Conservation (phyloP, 495 filamentous ascomycete species). For the Lepraria neglecta region DNA sequence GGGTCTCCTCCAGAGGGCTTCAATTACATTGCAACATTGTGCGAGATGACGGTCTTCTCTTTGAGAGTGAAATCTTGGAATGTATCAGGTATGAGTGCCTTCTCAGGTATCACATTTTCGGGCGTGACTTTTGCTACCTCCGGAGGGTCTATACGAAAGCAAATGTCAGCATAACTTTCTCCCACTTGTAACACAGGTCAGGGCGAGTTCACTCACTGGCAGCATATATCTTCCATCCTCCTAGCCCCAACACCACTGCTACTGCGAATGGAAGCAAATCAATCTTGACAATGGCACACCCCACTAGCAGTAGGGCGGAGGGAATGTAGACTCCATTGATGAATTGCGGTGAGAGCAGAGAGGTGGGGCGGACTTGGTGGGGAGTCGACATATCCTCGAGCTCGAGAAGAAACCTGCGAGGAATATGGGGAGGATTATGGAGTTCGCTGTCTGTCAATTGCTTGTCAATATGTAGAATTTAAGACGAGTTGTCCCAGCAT, state of each 20-base stretch:
- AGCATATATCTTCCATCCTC: conserved; percentile 53
- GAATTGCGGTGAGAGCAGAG: conserved; percentile 45
- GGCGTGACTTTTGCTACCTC: conserved; percentile 9
- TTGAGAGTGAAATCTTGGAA: conserved; percentile 87
- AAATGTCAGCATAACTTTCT: conserved; percentile 19
- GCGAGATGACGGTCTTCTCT: conserved; percentile 87
- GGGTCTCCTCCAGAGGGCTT: neutral
- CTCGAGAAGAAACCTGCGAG: neutral
- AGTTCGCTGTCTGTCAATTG: neutral
- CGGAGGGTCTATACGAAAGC: conserved; percentile 37
- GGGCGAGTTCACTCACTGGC: conserved; percentile 43
- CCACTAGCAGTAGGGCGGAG: conserved; percentile 70
- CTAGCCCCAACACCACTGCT: conserved; percentile 51
- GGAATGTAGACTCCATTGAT: conserved; percentile 79
- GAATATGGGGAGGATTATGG: neutral
- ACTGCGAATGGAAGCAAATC: conserved; percentile 73
- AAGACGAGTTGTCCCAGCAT: neutral
- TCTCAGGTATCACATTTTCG: conserved; percentile 45
- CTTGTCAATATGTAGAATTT: neutral
- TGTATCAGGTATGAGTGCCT: conserved; percentile 75
- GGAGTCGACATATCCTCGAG: conserved; percentile 26
- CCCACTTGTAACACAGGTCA: conserved; percentile 25
- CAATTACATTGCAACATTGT: conserved; percentile 79
- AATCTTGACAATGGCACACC: conserved; percentile 66
- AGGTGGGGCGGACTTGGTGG: conserved; percentile 29